These are phyloP conservation scores for Penicillium taxi DNA, from an alignment of 495 filamentous ascomycete genomes.

Conservation along the genomic window DNA sequence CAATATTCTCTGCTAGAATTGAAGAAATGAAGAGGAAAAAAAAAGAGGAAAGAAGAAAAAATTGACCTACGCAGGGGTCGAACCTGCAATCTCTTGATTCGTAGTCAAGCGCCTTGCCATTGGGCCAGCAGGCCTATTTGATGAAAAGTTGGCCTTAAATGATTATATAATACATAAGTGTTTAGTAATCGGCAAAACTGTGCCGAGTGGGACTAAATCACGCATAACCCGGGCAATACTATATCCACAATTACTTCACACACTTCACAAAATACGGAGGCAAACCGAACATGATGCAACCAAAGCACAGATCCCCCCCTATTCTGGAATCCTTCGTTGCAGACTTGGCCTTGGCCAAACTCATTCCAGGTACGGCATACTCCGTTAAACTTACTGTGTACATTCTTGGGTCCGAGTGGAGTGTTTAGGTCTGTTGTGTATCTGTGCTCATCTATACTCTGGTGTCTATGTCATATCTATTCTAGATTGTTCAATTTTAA, in stretches of 20 bases:
- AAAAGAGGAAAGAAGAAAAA: slow-evolving; percentile 11
- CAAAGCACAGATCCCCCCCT: neutral
- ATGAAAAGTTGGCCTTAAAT: neutral
- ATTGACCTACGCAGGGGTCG: slow-evolving; percentile 39
- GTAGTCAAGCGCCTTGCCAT: slow-evolving; percentile 70
- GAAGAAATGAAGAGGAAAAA: slow-evolving; percentile 1
- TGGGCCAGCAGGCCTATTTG: slow-evolving; percentile 46
- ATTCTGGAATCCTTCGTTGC: slow-evolving; percentile 24
- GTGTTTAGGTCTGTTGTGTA: too few species aligned
- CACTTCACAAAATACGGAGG: too few species aligned
- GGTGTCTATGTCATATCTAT: too few species aligned
- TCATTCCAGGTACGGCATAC: neutral
- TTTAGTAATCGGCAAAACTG: slow-evolving; percentile 4
- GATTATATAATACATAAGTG: neutral
- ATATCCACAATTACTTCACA: too few species aligned
- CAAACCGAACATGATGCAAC: too few species aligned
- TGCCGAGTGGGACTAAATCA: slow-evolving; percentile 7
- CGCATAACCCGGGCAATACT: too few species aligned
- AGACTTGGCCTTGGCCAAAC: slow-evolving; percentile 6
- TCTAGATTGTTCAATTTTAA: neutral
- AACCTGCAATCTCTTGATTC: slow-evolving; percentile 56
- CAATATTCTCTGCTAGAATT: too few species aligned
- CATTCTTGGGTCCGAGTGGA: too few species aligned
- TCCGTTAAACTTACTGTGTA: too few species aligned
- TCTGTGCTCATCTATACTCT: too few species aligned